A percentile compares a stretch with the other conserved stretches of the same genome.
These are phyloP conservation scores for Aspergillus clavatus DNA, from an alignment of 2,329 filamentous ascomycete genomes.

Conservation along the genomic window DNA sequence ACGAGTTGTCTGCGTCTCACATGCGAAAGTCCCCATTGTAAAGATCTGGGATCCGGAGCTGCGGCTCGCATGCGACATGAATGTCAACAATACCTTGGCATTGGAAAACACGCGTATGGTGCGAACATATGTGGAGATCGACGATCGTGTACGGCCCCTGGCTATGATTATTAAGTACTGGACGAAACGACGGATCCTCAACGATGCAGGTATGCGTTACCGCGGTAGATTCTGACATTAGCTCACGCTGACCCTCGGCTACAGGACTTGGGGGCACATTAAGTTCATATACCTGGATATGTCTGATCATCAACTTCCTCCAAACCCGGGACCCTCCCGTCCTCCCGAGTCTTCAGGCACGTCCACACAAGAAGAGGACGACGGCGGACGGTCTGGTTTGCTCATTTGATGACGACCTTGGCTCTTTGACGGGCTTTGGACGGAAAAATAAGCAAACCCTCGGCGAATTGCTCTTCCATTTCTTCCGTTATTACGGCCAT, in stretches of 20 bases:
- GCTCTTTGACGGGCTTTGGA: conserved; percentile 69
- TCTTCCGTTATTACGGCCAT: conserved; percentile 91
- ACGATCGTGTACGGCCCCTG: conserved; percentile 81
- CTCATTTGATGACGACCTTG: conserved; percentile 81
- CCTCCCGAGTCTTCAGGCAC: conserved; percentile 77
- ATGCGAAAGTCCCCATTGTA: conserved; percentile 95
- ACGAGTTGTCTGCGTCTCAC: conserved; percentile 88
- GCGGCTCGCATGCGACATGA: conserved; percentile 89
- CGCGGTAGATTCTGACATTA: background rate
- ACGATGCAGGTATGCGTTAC: conserved; percentile 76
- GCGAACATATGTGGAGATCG: conserved; percentile 89
- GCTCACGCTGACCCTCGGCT: conserved; percentile 13
- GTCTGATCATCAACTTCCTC: conserved; percentile 92
- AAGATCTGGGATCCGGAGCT: conserved; percentile 98
- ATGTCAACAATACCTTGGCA: conserved; percentile 94
- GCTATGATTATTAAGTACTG: conserved; percentile 98
- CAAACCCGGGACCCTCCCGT: conserved; percentile 81
- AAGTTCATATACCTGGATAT: conserved; percentile 99
- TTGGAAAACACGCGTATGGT: conserved; percentile 98
- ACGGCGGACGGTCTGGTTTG: conserved; percentile 63
- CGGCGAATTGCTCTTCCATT: conserved; percentile 85
- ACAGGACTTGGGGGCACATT: conserved; percentile 85
- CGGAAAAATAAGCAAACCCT: conserved; percentile 73
- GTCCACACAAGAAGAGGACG: conserved; percentile 57
- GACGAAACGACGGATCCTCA: conserved; percentile 87